These are phyloP conservation scores for Canavalia ensiformis DNA, from an alignment of 306 rosid genomes.

Conservation along the genomic window DNA sequence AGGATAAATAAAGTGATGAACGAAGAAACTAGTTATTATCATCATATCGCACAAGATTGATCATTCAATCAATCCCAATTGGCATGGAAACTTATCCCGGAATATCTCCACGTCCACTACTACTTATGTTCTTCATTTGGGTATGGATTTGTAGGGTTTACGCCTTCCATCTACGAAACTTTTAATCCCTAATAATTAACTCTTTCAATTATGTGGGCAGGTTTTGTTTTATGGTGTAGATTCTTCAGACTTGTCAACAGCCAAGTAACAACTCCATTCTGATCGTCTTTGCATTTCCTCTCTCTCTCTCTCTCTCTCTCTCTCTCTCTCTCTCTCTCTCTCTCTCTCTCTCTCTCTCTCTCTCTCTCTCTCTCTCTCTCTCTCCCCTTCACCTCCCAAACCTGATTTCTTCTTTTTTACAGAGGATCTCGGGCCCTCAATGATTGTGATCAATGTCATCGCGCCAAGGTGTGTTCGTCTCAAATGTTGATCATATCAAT, in stretches of 20 bases:
- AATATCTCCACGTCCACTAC: constrained; percentile 21
- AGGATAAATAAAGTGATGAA: background rate
- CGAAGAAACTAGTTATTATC: background rate
- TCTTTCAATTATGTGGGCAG: constrained; percentile 52
- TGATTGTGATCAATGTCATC: constrained; percentile 64
- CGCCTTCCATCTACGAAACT: background rate
- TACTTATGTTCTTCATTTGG: constrained; percentile 52
- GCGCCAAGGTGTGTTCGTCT: constrained; percentile 58
- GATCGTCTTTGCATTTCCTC: background rate
- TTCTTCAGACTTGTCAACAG: constrained; percentile 54
- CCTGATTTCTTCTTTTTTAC: background rate
- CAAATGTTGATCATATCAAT: background rate
- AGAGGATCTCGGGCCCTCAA: constrained; percentile 43
- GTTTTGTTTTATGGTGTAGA: constrained; percentile 52
- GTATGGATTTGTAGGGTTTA: constrained; percentile 54
- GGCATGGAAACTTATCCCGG: constrained; percentile 35
- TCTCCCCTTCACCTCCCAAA: constrained; percentile 5
- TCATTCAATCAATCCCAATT: constrained; percentile 33
- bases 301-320: constrained; percentile 18
- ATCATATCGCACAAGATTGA: background rate
- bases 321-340: constrained; percentile 14
- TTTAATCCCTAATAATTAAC: background rate
- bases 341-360: constrained; percentile 28
- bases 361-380: constrained; percentile 14
- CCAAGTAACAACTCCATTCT: constrained; percentile 53